These are phyloP conservation scores for Lepraria neglecta DNA, from an alignment of 495 filamentous ascomycete genomes.

Conservation along the genomic window DNA sequence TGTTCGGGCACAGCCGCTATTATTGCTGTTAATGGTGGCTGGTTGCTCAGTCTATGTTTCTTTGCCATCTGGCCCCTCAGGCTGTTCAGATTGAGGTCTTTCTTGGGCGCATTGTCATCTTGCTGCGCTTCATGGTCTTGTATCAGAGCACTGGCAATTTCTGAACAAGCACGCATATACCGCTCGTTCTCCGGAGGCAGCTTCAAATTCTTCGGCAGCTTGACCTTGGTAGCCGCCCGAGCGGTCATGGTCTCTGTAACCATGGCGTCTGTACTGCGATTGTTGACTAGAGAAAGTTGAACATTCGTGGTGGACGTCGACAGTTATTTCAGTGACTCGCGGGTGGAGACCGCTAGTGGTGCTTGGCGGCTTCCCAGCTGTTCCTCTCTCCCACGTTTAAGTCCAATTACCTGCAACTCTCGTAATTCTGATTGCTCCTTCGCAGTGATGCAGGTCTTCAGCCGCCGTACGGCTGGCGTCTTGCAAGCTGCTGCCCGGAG, in stretches of 20 bases:
- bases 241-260: slow-evolving; percentile 58
- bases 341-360: slow-evolving; percentile 1
- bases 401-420: background rate
- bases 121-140: slow-evolving; percentile 79
- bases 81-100: slow-evolving; percentile 88
- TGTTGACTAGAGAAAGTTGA: background rate
- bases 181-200: slow-evolving; percentile 87
- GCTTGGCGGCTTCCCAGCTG: slow-evolving; percentile 7
- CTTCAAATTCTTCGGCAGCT: slow-evolving; percentile 61
- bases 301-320: background rate
- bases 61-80: slow-evolving; percentile 82
- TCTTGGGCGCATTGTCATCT: slow-evolving; percentile 62
- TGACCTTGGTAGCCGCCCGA: slow-evolving; percentile 45
- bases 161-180: slow-evolving; percentile 86
- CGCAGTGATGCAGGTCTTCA: slow-evolving; percentile 49
- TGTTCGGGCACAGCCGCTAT: slow-evolving; percentile 96
- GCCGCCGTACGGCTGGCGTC: slow-evolving; percentile 45
- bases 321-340: background rate
- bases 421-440: slow-evolving; percentile 21
- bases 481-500: slow-evolving; percentile 47
- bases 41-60: slow-evolving; percentile 77
- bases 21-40: slow-evolving; percentile 90
- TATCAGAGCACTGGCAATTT: slow-evolving; percentile 87
- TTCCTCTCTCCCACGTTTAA: slow-evolving; percentile 17
- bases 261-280: slow-evolving; percentile 36